Evolutionary conservation across 73 alveolate species (phyloP).

Genomic region (Paramecium tetraurelia): DNA sequence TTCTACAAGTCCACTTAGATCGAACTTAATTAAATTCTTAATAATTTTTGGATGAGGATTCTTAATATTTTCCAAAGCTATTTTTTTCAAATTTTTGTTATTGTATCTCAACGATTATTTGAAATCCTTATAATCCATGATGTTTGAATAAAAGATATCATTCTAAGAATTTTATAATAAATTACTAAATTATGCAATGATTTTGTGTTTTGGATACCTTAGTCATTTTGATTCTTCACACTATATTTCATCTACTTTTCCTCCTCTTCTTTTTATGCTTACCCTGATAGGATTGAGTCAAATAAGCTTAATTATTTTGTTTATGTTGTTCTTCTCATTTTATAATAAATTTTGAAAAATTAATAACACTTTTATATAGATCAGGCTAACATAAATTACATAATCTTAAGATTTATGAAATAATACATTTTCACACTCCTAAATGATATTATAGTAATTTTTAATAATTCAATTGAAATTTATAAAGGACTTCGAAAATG

Average conservation of each 20-base stretch:
- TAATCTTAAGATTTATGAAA: not conserved
- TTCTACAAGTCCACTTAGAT: conserved; percentile 20
- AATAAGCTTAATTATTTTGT: not conserved
- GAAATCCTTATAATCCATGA: not conserved
- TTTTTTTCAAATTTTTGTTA: conserved; percentile 28
- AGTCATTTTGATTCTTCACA: not conserved
- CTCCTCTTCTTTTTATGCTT: not conserved
- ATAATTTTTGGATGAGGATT: conserved; percentile 45
- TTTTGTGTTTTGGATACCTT: not conserved
- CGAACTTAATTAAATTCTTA: not conserved
- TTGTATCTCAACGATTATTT: conserved; percentile 17
- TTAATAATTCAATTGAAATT: not conserved
- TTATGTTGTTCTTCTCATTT: not conserved
- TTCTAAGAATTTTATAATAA: not conserved
- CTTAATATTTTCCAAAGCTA: conserved; percentile 18
- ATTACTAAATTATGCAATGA: conserved; percentile 16
- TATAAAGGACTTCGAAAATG: not conserved
- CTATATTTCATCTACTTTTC: not conserved
- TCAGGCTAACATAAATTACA: not conserved
- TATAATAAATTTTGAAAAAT: not conserved
- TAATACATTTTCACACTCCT: not conserved
- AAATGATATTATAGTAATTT: not conserved
- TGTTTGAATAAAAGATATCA: conserved; percentile 26
- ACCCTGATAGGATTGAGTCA: not conserved
- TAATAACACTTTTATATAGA: not conserved